A percentile compares a stretch with the other conserved stretches of the same genome.
These are phyloP conservation scores for Xylaria polymorpha DNA, from an alignment of 2,329 filamentous ascomycete species.

Conservation along the genomic window DNA sequence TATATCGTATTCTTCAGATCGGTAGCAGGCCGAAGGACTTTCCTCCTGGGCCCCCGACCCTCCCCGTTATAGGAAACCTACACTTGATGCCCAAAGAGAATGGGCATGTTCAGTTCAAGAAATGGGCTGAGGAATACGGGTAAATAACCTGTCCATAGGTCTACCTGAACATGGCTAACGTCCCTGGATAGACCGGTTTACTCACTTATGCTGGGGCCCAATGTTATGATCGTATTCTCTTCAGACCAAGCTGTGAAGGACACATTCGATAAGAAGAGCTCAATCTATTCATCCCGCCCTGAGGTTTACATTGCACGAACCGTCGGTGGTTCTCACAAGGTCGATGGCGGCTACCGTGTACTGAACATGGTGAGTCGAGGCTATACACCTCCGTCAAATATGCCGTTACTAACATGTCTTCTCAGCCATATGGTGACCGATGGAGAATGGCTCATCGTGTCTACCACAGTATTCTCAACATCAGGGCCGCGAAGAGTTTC, in stretches of 20 bases:
- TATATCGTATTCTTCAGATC: conserved; percentile 41
- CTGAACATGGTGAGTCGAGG: conserved; percentile 39
- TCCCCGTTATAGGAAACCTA: conserved; percentile 40
- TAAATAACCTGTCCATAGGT: conserved; percentile 15
- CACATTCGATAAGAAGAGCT: conserved; percentile 42
- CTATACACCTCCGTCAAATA: background rate
- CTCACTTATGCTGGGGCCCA: conserved; percentile 40
- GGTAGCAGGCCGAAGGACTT: conserved; percentile 42
- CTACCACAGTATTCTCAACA: conserved; percentile 60
- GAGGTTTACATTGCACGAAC: conserved; percentile 42
- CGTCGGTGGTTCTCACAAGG: conserved; percentile 40
- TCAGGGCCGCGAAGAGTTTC: conserved; percentile 60
- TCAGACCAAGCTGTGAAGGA: conserved; percentile 42
- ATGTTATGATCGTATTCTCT: conserved; percentile 41
- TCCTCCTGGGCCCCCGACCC: conserved; percentile 41
- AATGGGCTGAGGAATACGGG: conserved; percentile 44
- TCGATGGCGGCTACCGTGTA: conserved; percentile 39
- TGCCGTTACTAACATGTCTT: conserved; percentile 24
- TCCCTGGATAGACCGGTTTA: conserved; percentile 37
- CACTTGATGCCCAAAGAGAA: conserved; percentile 41
- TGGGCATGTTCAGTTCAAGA: conserved; percentile 42
- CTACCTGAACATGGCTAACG: conserved; percentile 25
- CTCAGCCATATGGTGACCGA: conserved; percentile 50
- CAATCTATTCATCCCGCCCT: conserved; percentile 42
- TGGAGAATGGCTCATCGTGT: conserved; percentile 54